These are phyloP conservation scores for Apophysomyces variabilis DNA, from an alignment of 371 early-diverging fungal species.

Conservation along the genomic window DNA sequence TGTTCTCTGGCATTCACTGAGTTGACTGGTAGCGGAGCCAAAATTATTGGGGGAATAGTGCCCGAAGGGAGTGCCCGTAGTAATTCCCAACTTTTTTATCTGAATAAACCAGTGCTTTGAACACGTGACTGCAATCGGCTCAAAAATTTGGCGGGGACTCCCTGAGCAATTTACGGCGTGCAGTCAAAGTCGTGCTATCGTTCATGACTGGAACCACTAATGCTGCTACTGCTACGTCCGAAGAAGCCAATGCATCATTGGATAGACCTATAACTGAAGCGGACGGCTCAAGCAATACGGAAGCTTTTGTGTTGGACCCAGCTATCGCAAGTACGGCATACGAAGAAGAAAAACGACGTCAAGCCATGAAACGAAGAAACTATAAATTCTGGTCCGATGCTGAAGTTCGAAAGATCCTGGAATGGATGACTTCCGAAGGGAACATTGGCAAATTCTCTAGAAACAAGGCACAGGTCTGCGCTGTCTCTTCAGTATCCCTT, in stretches of 20 bases:
- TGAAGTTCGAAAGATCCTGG: constrained; percentile 2
- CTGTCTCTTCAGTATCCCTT: neutral
- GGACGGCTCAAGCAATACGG: neutral
- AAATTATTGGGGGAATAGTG: too few species aligned
- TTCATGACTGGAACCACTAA: neutral
- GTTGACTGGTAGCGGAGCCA: too few species aligned
- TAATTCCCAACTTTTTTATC: too few species aligned
- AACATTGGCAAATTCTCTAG: constrained; percentile 1
- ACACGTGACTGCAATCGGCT: too few species aligned
- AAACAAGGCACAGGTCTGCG: neutral
- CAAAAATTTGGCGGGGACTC: too few species aligned
- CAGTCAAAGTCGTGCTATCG: neutral
- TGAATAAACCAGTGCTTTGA: too few species aligned
- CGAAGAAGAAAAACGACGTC: neutral
- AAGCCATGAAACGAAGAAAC: constrained; percentile 2
- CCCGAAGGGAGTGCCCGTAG: too few species aligned
- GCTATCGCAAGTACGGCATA: neutral
- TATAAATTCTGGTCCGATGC: constrained; percentile 9
- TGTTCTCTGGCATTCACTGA: too few species aligned
- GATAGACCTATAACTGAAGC: neutral
- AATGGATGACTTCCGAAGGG: constrained; percentile 6
- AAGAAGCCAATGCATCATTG: neutral
- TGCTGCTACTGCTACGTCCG: neutral
- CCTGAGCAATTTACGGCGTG: too few species aligned
- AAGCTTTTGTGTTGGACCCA: neutral